Evolutionary conservation across 257 asterid species (phyloP), one percentile per base, ranked within the genome.

Genomic region (Nicotiana benthamiana): DNA sequence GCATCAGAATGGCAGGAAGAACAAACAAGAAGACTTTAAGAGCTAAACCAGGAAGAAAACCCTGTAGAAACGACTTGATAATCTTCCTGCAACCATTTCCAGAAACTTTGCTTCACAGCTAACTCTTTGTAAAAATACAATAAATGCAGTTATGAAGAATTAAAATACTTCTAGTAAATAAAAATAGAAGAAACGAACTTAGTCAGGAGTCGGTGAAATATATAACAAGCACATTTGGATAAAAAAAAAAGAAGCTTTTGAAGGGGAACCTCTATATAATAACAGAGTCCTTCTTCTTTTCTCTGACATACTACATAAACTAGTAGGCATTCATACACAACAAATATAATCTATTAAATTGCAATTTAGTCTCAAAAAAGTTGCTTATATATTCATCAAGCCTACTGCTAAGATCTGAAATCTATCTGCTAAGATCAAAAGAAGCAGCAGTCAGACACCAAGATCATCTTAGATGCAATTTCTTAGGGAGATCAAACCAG

Each of bases 41-140:
- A 64, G 92, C 88, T 34, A 96, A 89, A 83, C 98, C 98, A 22
- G 99, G 99, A 83, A 94, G 91, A 86, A 96, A 96, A 85, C 99
- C 99, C 97, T 92, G 97, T 43, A 96, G 87, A 83, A 96, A 89
- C 24, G 97, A 92, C 91, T 96, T 96, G 75, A 91, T 80, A 75
- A 94, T 89, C 6, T 81, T 83, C 97, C 99, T 96, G 97, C 94
- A 90, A 85, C 24, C 78, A 52, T 84, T 11, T 53, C 43, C 30
- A 48, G 36, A 79, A 74, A 48, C 40, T 51, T 30, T 48, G 26
- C 79, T 7, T 74, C 79, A 74, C 26, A 16, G 16, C 16, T 3
- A 74, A 48, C 62, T 74, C 62, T 74, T 72, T 26, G 26, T 6
- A 26, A 30, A 65, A 17, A 7, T 15, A 72, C 40, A 15, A 48